These are phyloP conservation scores for Tremella mesenterica DNA, from an alignment of 768 basidiomycete genomes.

Conservation along the genomic window DNA sequence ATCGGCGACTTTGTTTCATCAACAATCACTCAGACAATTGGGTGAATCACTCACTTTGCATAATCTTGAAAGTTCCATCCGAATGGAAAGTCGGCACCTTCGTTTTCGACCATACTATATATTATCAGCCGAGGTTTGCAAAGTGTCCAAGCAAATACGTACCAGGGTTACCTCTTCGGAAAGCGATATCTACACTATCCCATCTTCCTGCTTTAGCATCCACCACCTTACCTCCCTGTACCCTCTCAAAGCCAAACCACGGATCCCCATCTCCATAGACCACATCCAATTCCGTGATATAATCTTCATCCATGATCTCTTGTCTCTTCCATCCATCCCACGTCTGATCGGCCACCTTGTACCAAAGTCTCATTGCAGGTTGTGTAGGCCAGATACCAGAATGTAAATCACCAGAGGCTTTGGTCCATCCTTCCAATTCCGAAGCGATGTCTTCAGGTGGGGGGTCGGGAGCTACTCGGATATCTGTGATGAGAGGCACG, in stretches of 20 bases:
- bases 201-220: constrained; percentile 26
- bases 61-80: constrained; percentile 68
- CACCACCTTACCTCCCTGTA: constrained; percentile 47
- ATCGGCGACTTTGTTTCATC: constrained; percentile 66
- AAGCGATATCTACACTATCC: constrained; percentile 39
- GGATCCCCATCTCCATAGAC: constrained; percentile 73
- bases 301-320: constrained; percentile 20
- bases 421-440: constrained; percentile 55
- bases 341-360: constrained; percentile 52
- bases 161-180: constrained; percentile 35
- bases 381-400: constrained; percentile 54
- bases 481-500: constrained; percentile 65
- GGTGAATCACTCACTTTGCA: constrained; percentile 35
- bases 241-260: constrained; percentile 76
- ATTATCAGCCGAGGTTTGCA: no score
- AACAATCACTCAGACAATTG: background rate
- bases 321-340: constrained; percentile 12
- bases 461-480: constrained; percentile 57
- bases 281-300: constrained; percentile 88
- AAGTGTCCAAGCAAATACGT: constrained; percentile 8
- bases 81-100: constrained; percentile 72
- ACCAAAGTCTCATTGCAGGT: constrained; percentile 67
- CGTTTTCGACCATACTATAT: no score
- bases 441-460: constrained; percentile 49
- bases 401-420: constrained; percentile 56